Percentiles rank a stretch among this genome's conserved stretches.
Evolutionary conservation across 306 rosid genomes (phyloP).

Genomic region (Elaeagnus macrophylla): DNA sequence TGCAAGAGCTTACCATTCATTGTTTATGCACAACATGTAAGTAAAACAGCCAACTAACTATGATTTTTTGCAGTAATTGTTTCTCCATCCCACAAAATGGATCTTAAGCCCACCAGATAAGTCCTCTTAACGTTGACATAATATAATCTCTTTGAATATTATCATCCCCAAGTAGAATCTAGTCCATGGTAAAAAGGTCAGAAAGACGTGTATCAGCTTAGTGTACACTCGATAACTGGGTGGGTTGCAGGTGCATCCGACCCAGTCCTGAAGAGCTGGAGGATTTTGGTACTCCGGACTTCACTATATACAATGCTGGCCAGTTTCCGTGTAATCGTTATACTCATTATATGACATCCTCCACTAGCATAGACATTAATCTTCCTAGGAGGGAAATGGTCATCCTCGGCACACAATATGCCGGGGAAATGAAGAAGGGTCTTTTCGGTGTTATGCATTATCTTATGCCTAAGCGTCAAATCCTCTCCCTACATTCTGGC

Average conservation of each 20-base stretch:
- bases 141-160: conserved; percentile 8
- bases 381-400: conserved; percentile 84
- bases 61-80: conserved; percentile 8
- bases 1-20: conserved; percentile 86
- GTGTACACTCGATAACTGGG: conserved; percentile 66
- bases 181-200: conserved; percentile 6
- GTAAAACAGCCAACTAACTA: conserved; percentile 18
- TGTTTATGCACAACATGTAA: conserved; percentile 96
- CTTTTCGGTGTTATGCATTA: conserved; percentile 85
- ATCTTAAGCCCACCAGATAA: conserved; percentile 30
- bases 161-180: conserved; percentile 9
- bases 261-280: conserved; percentile 87
- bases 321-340: conserved; percentile 89
- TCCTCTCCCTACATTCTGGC: conserved; percentile 87
- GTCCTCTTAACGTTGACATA: conserved; percentile 21
- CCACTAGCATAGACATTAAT: conserved; percentile 80
- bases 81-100: conserved; percentile 5
- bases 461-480: conserved; percentile 76
- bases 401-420: conserved; percentile 90
- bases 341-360: conserved; percentile 91
- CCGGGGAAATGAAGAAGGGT: conserved; percentile 97
- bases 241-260: conserved; percentile 83
- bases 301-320: conserved; percentile 93
- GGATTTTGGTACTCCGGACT: conserved; percentile 83
- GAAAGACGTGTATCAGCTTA: conserved; percentile 18